Base-by-base conservation (phyloP, 345 rosid species). In the Eutrema yunnanense region DNA sequence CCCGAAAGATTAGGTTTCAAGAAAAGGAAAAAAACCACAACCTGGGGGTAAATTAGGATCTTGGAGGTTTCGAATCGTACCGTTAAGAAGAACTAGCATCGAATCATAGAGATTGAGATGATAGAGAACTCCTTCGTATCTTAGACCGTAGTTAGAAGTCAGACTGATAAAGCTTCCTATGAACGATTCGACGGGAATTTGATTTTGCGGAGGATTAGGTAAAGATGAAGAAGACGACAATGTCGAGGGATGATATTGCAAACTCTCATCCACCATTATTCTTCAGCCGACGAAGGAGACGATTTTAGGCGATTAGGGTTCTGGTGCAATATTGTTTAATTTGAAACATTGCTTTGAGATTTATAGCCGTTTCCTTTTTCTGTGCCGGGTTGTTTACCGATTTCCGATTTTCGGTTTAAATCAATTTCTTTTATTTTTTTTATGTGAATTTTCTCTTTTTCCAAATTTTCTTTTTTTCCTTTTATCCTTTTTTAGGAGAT, bases 71-170 rank as follows among this genome's bases (percentile, higher is more conserved):
- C 8, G 30, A 49, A 55, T 9, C 12, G 37, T 70, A 86, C 88
- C 87, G 60, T 77, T 77, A 60, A 47, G 78, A 0, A 83, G 83
- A 74, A 74, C 81, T 63, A 84, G 56, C 56, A 72, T 60, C 26
- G 82, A 77, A 40, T 80, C 86, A 6, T 75, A 46, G 10, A 60
- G 44, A 72, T 62, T 81, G 55, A 84, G 49, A 51, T 30, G 14
- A 50, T 48, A 79, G 4, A 84, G 80, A 63, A 83, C 36, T 44
- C 86, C 86, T 26, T 81, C 80, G 72, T 80, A 86, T 52, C 86
- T 84, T 72, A 78, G 53, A 44, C 73, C 80, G 69, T 26, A 67
- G 71, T 80, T 83, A 2, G 88, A 74, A 9, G 73, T 77, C 22
- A 86, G 55, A 68, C 80, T 72, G 26, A 80, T 50, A 14, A 72